Percentiles rank a stretch among this genome's conserved stretches.
phyloP scores from a whole-genome alignment of 129 eudicot species.

The Mikania micrantha region DNA sequence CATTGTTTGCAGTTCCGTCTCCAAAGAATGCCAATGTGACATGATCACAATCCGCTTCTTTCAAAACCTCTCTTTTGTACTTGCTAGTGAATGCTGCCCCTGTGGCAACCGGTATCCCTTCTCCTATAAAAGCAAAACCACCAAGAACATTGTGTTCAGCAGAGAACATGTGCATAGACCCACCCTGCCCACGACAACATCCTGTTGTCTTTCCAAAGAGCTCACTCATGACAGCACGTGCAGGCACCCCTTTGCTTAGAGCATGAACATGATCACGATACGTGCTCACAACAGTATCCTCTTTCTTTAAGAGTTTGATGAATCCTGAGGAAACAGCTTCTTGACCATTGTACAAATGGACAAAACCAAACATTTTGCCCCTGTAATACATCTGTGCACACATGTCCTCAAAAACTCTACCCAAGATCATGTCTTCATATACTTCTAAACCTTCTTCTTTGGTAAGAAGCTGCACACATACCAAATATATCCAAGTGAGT shows the following conservation, averaged over 20 bases:
- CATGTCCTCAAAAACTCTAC: conserved; percentile 25
- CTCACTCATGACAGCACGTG: conserved; percentile 22
- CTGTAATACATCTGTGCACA: conserved; percentile 27
- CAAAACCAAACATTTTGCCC: conserved; percentile 28
- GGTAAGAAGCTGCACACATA: conserved; percentile 17
- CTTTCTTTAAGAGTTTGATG: conserved; percentile 22
- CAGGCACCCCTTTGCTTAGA: conserved; percentile 24
- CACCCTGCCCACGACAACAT: conserved; percentile 27
- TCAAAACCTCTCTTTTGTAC: conserved; percentile 24
- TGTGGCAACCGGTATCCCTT: conserved; percentile 26
- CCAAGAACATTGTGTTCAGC: conserved; percentile 22
- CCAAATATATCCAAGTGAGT: background rate
- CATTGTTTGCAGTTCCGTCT: conserved; percentile 25
- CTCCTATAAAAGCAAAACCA: conserved; percentile 23
- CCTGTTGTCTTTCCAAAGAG: conserved; percentile 23
- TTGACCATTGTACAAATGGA: conserved; percentile 25
- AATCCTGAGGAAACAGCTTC: conserved; percentile 26
- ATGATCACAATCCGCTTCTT: conserved; percentile 24
- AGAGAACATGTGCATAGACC: conserved; percentile 27
- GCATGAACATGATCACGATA: conserved; percentile 28
- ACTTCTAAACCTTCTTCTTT: conserved; percentile 25
- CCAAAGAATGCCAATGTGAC: conserved; percentile 25
- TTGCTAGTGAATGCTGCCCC: conserved; percentile 23
- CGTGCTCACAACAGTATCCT: conserved; percentile 25
- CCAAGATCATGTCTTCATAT: conserved; percentile 23